A percentile compares a stretch with the other conserved stretches of the same genome.
Conservation (phyloP, 768 basidiomycete genomes). For the Hypholoma fasciculare region DNA sequence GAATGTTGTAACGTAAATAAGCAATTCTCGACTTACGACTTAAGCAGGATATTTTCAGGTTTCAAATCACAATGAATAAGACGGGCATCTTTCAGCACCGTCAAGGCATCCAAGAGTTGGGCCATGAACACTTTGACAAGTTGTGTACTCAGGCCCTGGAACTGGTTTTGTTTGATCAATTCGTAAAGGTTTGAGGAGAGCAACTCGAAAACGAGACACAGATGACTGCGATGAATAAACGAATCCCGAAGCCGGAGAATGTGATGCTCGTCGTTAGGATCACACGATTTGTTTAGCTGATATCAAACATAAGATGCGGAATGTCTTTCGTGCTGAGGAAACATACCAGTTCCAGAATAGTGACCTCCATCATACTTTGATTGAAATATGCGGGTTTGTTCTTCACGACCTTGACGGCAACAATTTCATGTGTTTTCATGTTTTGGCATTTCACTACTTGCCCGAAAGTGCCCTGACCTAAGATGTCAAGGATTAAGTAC, state of each 20-base stretch:
- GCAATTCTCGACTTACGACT: slow-evolving; percentile 59
- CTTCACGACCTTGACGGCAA: slow-evolving; percentile 99
- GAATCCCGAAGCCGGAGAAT: slow-evolving; percentile 93
- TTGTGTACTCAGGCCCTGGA: slow-evolving; percentile 94
- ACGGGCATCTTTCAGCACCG: slow-evolving; percentile 91
- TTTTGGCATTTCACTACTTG: slow-evolving; percentile 99
- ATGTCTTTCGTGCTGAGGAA: neutral
- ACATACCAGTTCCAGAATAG: slow-evolving; percentile 91
- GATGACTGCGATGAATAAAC: slow-evolving; percentile 94
- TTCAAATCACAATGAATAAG: slow-evolving; percentile 99
- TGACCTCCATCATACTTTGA: slow-evolving; percentile 99
- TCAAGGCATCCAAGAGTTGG: slow-evolving; percentile 89
- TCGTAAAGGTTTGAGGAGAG: slow-evolving; percentile 98
- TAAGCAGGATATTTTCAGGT: slow-evolving; percentile 96
- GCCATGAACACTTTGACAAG: slow-evolving; percentile 99
- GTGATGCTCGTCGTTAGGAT: slow-evolving; percentile 94
- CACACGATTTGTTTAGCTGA: slow-evolving; percentile 91
- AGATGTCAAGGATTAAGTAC: slow-evolving; percentile 96
- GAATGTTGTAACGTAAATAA: slow-evolving; percentile 1
- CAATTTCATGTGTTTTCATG: slow-evolving; percentile 98
- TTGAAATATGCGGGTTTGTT: slow-evolving; percentile 99
- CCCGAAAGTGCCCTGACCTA: slow-evolving; percentile 98
- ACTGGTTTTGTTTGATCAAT: slow-evolving; percentile 99
- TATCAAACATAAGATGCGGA: slow-evolving; percentile 1
- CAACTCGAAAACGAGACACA: slow-evolving; percentile 97